Evolutionary conservation across 805 yeast species (phyloP).

Genomic region (Candida ficus): DNA sequence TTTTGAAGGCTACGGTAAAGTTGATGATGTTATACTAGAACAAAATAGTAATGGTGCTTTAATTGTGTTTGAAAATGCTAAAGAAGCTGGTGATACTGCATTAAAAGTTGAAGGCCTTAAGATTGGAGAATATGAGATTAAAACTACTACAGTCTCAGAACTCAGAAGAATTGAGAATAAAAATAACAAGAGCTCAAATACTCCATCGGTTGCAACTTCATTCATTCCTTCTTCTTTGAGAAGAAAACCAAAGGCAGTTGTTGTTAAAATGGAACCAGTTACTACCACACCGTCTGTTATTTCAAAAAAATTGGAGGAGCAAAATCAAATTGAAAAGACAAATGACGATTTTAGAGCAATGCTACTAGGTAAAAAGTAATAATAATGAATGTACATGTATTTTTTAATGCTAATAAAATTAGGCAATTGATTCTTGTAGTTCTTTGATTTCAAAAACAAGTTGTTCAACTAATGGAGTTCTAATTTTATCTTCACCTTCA

Average conservation of each 20-base stretch:
- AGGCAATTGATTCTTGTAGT: constrained; percentile 37
- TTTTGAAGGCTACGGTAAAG: constrained; percentile 31
- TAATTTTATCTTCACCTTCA: constrained; percentile 41
- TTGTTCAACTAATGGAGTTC: constrained; percentile 38
- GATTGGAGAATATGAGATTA: constrained; percentile 31
- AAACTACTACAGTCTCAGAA: constrained; percentile 31
- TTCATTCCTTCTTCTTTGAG: constrained; percentile 8
- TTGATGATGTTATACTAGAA: constrained; percentile 38
- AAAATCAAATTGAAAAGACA: constrained; percentile 7
- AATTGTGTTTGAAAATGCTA: constrained; percentile 37
- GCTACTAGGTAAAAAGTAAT: constrained; percentile 15
- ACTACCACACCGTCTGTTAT: too few species aligned
- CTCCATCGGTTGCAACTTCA: too few species aligned
- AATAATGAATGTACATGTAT: background rate
- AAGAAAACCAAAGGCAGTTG: constrained; percentile 4
- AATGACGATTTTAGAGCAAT: constrained; percentile 25
- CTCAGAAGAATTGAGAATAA: constrained; percentile 14
- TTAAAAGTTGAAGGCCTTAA: constrained; percentile 36
- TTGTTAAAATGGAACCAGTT: background rate
- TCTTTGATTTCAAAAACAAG: constrained; percentile 48
- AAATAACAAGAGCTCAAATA: background rate
- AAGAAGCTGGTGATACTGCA: constrained; percentile 47
- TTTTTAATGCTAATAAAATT: background rate
- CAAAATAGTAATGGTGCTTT: constrained; percentile 45
- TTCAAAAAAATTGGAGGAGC: background rate